Evolutionary conservation across 2,329 filamentous ascomycete species (phyloP), one percentile per base, ranked within the genome.

Genomic region (Lachnellula suecica): DNA sequence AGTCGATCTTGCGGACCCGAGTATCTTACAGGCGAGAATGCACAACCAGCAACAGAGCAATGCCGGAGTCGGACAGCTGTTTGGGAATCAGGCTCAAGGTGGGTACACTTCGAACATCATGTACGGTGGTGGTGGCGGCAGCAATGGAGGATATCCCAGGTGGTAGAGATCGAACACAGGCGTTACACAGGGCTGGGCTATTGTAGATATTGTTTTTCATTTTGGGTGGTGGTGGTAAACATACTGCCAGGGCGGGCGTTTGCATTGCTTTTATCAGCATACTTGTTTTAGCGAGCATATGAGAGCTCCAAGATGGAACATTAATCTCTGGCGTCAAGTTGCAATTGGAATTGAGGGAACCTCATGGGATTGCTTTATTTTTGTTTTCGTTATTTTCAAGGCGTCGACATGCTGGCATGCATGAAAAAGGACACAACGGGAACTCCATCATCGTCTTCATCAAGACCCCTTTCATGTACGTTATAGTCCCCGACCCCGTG

Each of bases 1-100:
- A 93, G 92, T 95, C 81, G 92, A 97, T 95, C 91, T 96, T 92
- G 91, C 89, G 82, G 92, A 97, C 91, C 93, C 93, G 83, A 96
- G 91, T 83, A 97, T 97, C 83, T 86, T 97, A 82, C 92, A 96
- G 81, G 91, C 91, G 75, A 90, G 92, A 83, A 88, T 96, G 82
- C 92, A 95, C 76, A 89, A 94, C 79, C 84, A 88, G 78, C 81
- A 85, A 65, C 86, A 88, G 77, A 88, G 85, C 77, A 88, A 85
- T 81, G 84, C 84, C 75, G 86, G 88, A 82, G 87, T 87, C 77
- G 88, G 89, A 74, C 90, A 94, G 82, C 82, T 94, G 74, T 96
- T 94, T 77, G 87, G 87, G 76, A 89, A 89, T 76, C 88, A 87
- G 81, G 81, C 78, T 70, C 88, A 96, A 93, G 91, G 91, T 94